Conservation (phyloP, 2,329 filamentous ascomycete genomes). For the Ilyonectria robusta region DNA sequence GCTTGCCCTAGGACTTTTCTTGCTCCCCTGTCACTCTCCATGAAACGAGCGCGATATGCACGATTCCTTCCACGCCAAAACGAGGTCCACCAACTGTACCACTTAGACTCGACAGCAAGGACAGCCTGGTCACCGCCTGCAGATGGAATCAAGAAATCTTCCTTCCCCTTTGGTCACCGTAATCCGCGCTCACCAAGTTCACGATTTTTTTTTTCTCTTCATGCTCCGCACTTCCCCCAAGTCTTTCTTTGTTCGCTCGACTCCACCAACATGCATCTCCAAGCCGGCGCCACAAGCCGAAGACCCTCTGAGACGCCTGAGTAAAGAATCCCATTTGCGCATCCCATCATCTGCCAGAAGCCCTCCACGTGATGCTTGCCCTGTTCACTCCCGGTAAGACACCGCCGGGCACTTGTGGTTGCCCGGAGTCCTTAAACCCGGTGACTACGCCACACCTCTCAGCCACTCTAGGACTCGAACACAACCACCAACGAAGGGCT, state of each 20-base stretch:
- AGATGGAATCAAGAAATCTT: slow-evolving; percentile 9
- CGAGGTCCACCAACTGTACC: slow-evolving; percentile 17
- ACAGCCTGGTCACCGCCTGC: slow-evolving; percentile 18
- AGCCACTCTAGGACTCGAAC: slow-evolving; percentile 8
- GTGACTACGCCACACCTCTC: slow-evolving; percentile 16
- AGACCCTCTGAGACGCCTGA: neutral
- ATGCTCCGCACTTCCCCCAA: neutral
- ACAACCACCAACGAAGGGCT: slow-evolving; percentile 13
- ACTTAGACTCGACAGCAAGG: slow-evolving; percentile 21
- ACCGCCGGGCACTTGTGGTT: slow-evolving; percentile 1
- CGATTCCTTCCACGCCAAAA: slow-evolving; percentile 11
- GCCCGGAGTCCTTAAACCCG: neutral
- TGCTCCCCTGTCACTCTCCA: slow-evolving; percentile 16
- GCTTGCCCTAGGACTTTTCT: slow-evolving; percentile 27
- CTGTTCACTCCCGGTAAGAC: neutral
- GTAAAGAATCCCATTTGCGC: neutral
- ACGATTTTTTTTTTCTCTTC: neutral
- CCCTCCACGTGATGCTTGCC: slow-evolving; percentile 11
- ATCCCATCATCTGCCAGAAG: neutral
- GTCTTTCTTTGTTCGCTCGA: neutral
- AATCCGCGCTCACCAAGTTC: neutral
- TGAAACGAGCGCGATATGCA: slow-evolving; percentile 29
- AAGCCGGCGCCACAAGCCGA: too few relatives aligned
- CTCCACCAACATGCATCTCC: neutral
- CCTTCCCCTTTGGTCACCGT: neutral